Percentiles rank a stretch among this genome's conserved stretches.
Conservation (phyloP, 176 grass and related monocot species). For the Oryza officinalis region DNA sequence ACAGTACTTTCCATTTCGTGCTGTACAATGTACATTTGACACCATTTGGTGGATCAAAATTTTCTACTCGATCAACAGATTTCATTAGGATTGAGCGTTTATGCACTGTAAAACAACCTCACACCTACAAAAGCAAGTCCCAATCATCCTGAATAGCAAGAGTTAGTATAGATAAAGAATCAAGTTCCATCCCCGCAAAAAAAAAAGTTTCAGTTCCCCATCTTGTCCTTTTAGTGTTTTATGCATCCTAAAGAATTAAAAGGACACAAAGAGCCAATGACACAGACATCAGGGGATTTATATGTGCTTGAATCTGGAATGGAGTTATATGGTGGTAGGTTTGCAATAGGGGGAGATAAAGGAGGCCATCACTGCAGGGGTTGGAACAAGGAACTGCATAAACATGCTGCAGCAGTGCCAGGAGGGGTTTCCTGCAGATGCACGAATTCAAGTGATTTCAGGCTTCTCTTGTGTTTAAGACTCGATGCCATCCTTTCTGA, state of each 20-base stretch:
- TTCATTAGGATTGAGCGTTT: background rate
- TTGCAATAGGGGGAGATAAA: background rate
- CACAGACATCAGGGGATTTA: background rate
- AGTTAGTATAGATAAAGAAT: conserved; percentile 6
- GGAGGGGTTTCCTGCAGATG: background rate
- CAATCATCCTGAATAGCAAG: conserved; percentile 1
- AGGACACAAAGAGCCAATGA: conserved; percentile 2
- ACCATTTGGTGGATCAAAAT: background rate
- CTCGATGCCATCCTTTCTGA: background rate
- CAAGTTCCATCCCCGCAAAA: too few relatives aligned
- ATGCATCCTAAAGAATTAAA: background rate
- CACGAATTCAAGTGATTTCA: background rate
- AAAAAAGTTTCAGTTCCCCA: background rate
- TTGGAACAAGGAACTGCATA: background rate
- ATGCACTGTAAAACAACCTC: background rate
- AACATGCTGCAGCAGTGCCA: background rate
- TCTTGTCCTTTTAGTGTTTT: background rate
- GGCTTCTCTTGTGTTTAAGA: background rate
- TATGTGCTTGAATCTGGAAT: background rate
- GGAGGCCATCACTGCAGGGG: background rate
- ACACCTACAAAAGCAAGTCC: background rate
- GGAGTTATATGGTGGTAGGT: background rate
- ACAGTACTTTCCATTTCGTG: conserved; percentile 24
- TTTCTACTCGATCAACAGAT: background rate
- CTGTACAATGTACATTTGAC: background rate